These are phyloP conservation scores for Lojkania enalia DNA, from an alignment of 2,329 filamentous ascomycete species.

Conservation along the genomic window DNA sequence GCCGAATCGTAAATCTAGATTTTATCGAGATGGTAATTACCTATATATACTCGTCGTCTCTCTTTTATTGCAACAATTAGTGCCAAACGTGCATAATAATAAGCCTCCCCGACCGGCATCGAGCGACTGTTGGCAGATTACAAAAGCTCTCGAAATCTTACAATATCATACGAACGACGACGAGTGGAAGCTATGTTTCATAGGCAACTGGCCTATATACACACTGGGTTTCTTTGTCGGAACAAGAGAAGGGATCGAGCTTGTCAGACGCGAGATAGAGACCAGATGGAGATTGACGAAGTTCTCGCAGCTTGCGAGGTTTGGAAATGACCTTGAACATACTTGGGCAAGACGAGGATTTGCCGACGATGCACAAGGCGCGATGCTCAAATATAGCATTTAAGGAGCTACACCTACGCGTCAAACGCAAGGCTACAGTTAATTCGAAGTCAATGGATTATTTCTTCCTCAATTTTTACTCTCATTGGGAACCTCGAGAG, in stretches of 20 bases:
- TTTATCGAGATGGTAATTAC: constrained; percentile 15
- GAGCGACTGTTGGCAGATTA: constrained; percentile 22
- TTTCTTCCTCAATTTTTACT: too few relatives aligned
- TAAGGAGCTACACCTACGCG: too few relatives aligned
- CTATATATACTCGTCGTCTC: constrained; percentile 21
- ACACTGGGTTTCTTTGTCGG: constrained; percentile 17
- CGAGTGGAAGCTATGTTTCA: constrained; percentile 15
- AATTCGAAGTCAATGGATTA: too few relatives aligned
- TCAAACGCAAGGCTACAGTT: too few relatives aligned
- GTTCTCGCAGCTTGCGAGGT: constrained; percentile 14
- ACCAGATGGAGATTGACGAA: constrained; percentile 13
- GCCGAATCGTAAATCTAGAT: too few relatives aligned
- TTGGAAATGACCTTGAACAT: constrained; percentile 12
- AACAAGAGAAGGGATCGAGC: constrained; percentile 7
- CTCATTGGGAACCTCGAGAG: too few relatives aligned
- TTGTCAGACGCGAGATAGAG: constrained; percentile 11
- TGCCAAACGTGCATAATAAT: neutral
- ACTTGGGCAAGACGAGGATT: constrained; percentile 8
- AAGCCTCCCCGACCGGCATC: constrained; percentile 2
- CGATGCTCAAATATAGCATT: too few relatives aligned
- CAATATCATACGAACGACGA: constrained; percentile 6
- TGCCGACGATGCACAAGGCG: too few relatives aligned
- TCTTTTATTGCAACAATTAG: constrained; percentile 15
- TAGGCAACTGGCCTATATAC: constrained; percentile 20
- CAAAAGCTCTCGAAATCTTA: constrained; percentile 14